Percentiles rank a stretch among this genome's conserved stretches.
These are phyloP conservation scores for Aspergillus sp. DNA, from an alignment of 2,329 filamentous ascomycete species.

Conservation along the genomic window DNA sequence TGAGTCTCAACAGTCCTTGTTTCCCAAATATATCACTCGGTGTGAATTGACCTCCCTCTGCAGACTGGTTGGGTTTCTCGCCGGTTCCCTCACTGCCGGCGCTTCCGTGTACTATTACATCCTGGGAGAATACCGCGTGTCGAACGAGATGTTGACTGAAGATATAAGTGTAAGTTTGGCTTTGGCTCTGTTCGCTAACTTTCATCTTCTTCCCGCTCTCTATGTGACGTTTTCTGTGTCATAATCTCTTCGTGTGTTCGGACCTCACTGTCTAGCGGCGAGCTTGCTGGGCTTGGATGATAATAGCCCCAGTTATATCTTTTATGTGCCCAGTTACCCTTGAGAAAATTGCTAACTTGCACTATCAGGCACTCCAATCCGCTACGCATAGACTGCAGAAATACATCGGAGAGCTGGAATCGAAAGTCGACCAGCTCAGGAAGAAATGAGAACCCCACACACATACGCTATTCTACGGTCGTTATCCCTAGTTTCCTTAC, in stretches of 20 bases:
- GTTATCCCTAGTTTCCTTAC: background rate
- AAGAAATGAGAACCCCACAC: slow-evolving; percentile 60
- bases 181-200: background rate
- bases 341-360: background rate
- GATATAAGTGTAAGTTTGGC: slow-evolving; percentile 85
- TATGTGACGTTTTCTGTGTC: background rate
- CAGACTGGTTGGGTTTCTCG: slow-evolving; percentile 88
- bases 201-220: background rate
- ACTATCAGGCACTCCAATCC: slow-evolving; percentile 72
- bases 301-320: background rate
- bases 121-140: slow-evolving; percentile 86
- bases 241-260: background rate
- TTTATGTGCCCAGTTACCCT: background rate
- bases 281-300: background rate
- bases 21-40: background rate
- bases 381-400: slow-evolving; percentile 82
- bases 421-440: slow-evolving; percentile 68
- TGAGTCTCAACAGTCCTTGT: slow-evolving; percentile 44
- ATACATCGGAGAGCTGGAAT: slow-evolving; percentile 79
- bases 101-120: slow-evolving; percentile 88
- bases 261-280: background rate
- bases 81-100: slow-evolving; percentile 77
- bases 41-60: slow-evolving; percentile 3
- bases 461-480: background rate
- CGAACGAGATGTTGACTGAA: slow-evolving; percentile 89